Percentiles rank a stretch among this genome's conserved stretches.
These are phyloP conservation scores for Crassisporium funariophilum DNA, from an alignment of 768 basidiomycete genomes.

Conservation along the genomic window DNA sequence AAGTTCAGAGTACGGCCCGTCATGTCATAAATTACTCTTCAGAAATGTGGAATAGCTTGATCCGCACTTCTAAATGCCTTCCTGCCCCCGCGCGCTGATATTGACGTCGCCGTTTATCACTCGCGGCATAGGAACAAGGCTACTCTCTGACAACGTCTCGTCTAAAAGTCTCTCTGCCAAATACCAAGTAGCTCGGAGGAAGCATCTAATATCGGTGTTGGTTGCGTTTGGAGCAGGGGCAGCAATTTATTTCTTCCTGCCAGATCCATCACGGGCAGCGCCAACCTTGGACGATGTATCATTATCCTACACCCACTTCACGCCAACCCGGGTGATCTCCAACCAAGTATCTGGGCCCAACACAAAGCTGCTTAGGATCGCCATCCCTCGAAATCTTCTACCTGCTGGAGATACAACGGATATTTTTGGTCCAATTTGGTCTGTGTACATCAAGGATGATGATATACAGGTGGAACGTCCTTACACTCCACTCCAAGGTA, in stretches of 20 bases:
- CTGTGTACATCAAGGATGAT: constrained; percentile 81
- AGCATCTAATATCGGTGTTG: constrained; percentile 26
- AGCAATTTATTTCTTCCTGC: constrained; percentile 54
- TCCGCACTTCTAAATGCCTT: too few species aligned
- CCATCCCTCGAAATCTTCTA: constrained; percentile 48
- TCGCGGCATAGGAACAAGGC: too few species aligned
- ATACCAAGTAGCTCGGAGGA: constrained; percentile 2
- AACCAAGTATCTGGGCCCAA: constrained; percentile 54
- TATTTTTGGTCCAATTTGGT: constrained; percentile 58
- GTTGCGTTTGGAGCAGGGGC: constrained; percentile 42
- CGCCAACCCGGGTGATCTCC: constrained; percentile 57
- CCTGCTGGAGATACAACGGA: constrained; percentile 23
- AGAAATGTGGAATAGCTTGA: background rate
- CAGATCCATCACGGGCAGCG: constrained; percentile 46
- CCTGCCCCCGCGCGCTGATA: too few species aligned
- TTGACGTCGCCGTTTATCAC: background rate
- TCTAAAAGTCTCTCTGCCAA: too few species aligned
- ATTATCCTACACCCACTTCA: constrained; percentile 58
- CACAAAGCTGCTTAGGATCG: constrained; percentile 66
- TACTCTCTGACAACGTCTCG: too few species aligned
- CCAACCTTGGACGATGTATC: constrained; percentile 40
- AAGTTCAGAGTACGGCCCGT: background rate
- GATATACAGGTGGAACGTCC: constrained; percentile 88
- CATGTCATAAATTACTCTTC: background rate
- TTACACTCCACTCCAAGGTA: constrained; percentile 78